These are phyloP conservation scores for Ramalina intermedia DNA, from an alignment of 495 filamentous ascomycete genomes.

Conservation along the genomic window DNA sequence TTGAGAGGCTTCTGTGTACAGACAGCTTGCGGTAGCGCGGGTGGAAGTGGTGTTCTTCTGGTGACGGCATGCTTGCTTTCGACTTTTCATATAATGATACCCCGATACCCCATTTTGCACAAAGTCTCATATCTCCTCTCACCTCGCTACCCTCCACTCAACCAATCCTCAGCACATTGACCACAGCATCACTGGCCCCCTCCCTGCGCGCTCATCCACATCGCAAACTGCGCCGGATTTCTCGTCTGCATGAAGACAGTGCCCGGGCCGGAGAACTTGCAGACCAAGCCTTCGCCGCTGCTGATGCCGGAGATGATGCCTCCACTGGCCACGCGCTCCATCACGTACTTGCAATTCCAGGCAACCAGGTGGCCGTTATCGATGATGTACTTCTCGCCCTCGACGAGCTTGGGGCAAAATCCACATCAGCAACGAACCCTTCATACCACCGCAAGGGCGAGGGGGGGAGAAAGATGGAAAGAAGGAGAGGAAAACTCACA, in stretches of 20 bases:
- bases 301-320: slow-evolving; percentile 71
- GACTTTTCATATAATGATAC: too few relatives aligned
- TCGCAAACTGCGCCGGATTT: slow-evolving; percentile 52
- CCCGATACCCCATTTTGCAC: too few relatives aligned
- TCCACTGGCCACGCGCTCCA: slow-evolving; percentile 78
- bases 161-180: too few relatives aligned
- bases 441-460: too few relatives aligned
- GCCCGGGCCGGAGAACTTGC: slow-evolving; percentile 84
- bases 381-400: slow-evolving; percentile 75
- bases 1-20: too few relatives aligned
- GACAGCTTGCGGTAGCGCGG: too few relatives aligned
- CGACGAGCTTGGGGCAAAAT: slow-evolving; percentile 42
- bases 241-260: slow-evolving; percentile 90
- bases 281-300: slow-evolving; percentile 77
- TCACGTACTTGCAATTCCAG: slow-evolving; percentile 89
- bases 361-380: slow-evolving; percentile 95
- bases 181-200: not conserved
- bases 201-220: slow-evolving; percentile 28
- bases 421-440: not conserved
- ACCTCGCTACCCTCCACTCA: too few relatives aligned
- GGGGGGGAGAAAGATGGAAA: not conserved
- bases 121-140: too few relatives aligned
- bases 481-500: slow-evolving; percentile 34
- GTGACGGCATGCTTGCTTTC: too few relatives aligned
- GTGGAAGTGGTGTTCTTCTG: too few relatives aligned